Evolutionary conservation across 2,329 filamentous ascomycete species (phyloP).

Genomic region (Curvularia sp.): DNA sequence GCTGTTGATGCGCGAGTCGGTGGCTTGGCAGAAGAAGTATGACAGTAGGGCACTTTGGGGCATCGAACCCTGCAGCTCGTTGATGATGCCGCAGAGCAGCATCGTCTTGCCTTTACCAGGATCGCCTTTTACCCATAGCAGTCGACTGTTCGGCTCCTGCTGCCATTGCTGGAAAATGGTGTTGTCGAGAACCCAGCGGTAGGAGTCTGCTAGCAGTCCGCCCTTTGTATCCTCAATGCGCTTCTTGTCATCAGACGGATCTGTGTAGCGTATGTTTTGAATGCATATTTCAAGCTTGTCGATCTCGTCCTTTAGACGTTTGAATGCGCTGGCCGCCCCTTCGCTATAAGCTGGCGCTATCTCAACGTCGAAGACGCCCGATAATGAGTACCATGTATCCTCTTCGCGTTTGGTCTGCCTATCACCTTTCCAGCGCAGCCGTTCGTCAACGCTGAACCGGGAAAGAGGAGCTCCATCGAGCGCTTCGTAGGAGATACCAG

Average conservation of each 20-base stretch:
- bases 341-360: background rate
- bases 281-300: background rate
- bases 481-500: background rate
- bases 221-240: slow-evolving; percentile 3
- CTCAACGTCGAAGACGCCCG: background rate
- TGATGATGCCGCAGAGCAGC: slow-evolving; percentile 30
- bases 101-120: slow-evolving; percentile 52
- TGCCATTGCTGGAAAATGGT: slow-evolving; percentile 32
- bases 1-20: slow-evolving; percentile 47
- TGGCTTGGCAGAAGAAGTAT: slow-evolving; percentile 52
- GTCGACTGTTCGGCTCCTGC: slow-evolving; percentile 9
- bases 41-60: slow-evolving; percentile 21
- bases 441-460: background rate
- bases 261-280: background rate
- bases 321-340: background rate
- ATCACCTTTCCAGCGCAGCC: background rate
- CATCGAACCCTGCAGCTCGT: background rate
- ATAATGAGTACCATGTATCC: slow-evolving; percentile 3
- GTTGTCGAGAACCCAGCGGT: slow-evolving; percentile 20
- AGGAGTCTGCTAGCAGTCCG: slow-evolving; percentile 12
- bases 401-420: background rate
- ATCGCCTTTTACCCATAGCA: slow-evolving; percentile 38
- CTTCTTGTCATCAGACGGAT: background rate
- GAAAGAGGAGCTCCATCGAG: background rate
- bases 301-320: background rate